Conservation (phyloP, 2,329 filamentous ascomycete species). For the Fusarium temperatum region DNA sequence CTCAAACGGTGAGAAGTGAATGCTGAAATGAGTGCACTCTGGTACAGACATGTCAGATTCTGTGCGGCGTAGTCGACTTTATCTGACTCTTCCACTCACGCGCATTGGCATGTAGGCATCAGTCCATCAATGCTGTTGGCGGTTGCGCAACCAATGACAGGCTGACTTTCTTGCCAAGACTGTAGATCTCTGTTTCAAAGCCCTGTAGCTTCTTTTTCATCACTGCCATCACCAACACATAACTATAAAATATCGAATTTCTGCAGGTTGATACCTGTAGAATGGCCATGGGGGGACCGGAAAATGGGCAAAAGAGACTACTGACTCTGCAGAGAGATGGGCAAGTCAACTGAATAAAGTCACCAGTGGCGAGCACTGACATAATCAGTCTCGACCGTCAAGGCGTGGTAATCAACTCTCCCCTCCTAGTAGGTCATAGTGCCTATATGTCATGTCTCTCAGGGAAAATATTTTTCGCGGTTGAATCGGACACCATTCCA, state of each 20-base stretch:
- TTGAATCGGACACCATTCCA: background rate
- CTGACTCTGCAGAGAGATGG: no score
- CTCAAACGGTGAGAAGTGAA: rapidly evolving
- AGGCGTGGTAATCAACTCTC: background rate
- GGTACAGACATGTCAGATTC: background rate
- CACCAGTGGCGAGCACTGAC: background rate
- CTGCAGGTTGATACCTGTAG: rapidly evolving
- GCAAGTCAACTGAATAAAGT: no score
- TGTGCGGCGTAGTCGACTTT: background rate
- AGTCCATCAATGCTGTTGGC: background rate
- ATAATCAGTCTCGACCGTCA: background rate
- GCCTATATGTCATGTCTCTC: background rate
- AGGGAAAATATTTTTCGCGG: rapidly evolving
- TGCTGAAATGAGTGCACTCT: background rate
- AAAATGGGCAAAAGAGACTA: no score
- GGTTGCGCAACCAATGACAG: background rate
- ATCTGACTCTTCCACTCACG: background rate
- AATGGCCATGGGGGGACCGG: rapidly evolving
- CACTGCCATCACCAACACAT: background rate
- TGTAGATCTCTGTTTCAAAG: background rate
- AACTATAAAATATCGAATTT: no score
- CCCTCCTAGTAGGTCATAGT: background rate
- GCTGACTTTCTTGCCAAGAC: no score
- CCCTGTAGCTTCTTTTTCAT: background rate
- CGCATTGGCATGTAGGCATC: background rate